Base-by-base conservation (phyloP, 305 asterid species). In the Ruellia speciosa region DNA sequence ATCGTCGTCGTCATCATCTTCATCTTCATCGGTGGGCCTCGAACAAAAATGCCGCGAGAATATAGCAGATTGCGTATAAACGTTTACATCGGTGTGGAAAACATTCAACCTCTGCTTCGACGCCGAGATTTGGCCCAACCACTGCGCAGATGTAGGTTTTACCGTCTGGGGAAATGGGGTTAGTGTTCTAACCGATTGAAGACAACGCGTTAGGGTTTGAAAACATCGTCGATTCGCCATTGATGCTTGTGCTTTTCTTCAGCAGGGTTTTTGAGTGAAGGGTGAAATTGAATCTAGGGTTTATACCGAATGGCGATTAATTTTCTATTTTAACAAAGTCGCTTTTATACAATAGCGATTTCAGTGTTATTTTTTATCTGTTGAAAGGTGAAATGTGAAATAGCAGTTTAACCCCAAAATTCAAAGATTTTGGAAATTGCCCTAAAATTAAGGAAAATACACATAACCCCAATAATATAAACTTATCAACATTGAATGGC, bases 181-280 rank as follows among this genome's bases (percentile, higher is more conserved):
- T 48, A 75, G 66, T 60, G 70, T 62, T 61, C 64, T 69, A 56
- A 68, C 45, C n/a, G 71, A 81, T 9, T 65, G 72, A 56, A 71
- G 69, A 66, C 66, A 71, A 4, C 87, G 87, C 14, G 63, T 49
- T 53, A 80, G 41, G 60, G 75, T 28, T 49, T 71, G 82, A 57
- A 82, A 57, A 73, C 79, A 85, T 55, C 90, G 90, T 52, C 94
- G 80, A 71, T 73, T 81, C 72, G 90, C 90, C 94, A 85, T 85
- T 75, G 79, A 64, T 76, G 76, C 45, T 55, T 41, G 45, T 28
- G 53, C 18, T 52, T 8, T 24, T 49, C 59, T 54, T 20, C 18
- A 16, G 16, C 49, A 37, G 72, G 75, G 81, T 74, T 69, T 24
- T 71, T 71, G 63, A 18, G 67, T 52, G 5, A 19, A 6, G 16